Base-by-base conservation (phyloP, 1,284 basidiomycete species). In the Ganoderma sp. region DNA sequence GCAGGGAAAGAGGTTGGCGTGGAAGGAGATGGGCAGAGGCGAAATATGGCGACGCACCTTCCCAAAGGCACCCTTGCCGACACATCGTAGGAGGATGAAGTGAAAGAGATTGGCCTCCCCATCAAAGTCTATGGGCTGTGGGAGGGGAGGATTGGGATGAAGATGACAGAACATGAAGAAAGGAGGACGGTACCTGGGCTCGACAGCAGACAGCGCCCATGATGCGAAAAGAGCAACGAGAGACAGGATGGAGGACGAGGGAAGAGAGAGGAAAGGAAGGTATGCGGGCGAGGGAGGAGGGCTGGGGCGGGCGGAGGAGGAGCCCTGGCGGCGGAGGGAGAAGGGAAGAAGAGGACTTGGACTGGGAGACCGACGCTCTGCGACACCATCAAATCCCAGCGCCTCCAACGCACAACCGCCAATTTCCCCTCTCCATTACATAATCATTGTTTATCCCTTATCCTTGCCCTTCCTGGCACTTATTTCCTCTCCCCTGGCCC, bases 31-130 rank as follows among this genome's bases (percentile, higher is more conserved):
- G 17, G 52, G 28, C 17, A 14, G 12, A 25, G 61, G 17, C 17
- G 12, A 25, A 60, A 15, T 19, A 41, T 43, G 19, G 22, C 60
- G 41, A 78, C 81, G 64, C 60, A 95, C 97, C 89, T 99, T 99
- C 77, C 97, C 97, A 79, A 99, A 99, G 0, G 97, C 97, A 65
- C 97, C 97, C 80, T 99, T 99, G 60, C 97, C 97, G 22, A 99
- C 97, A 74, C 94, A 95, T 77, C 96, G 87, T 39, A 99, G 82
- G 56, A 99, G 90, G 74, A 95, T 90, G 79, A 99, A 99, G 80
- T 99, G 97, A 80, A 98, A 99, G 66, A 99, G 90, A 78, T 96
- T 98, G 77, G 97, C 93, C 73, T 98, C 96, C 65, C 94, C 96
- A 73, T 98, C 96, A 80, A 98, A 99, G 85, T 99, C 97, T 82